Percentiles rank a stretch among this genome's conserved stretches.
Evolutionary conservation across 2,329 filamentous ascomycete genomes (phyloP).

Genomic region (Acrocalymma vagum): DNA sequence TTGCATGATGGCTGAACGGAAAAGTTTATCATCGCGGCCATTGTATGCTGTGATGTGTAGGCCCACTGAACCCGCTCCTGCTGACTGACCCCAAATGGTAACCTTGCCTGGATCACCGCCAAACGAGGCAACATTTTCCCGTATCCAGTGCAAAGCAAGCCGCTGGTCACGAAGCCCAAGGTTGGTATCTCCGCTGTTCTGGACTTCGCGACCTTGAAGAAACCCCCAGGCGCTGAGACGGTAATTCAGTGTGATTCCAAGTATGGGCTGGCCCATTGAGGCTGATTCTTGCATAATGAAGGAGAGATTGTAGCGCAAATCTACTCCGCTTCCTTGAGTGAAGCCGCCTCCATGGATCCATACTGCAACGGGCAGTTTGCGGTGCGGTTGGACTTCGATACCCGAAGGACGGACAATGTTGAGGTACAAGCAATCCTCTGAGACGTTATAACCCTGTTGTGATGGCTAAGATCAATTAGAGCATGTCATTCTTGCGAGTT

Average conservation of each 20-base stretch:
- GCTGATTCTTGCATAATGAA: conserved; percentile 58
- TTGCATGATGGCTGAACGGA: conserved; percentile 53
- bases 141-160: conserved; percentile 49
- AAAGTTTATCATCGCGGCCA: conserved; percentile 51
- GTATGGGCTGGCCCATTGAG: conserved; percentile 23
- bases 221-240: conserved; percentile 69
- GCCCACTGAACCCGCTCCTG: conserved; percentile 48
- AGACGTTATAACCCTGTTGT: too few relatives aligned
- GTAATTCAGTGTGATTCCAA: conserved; percentile 29
- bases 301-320: conserved; percentile 66
- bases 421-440: conserved; percentile 68
- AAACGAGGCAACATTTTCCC: conserved; percentile 44
- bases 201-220: conserved; percentile 48
- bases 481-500: conserved; percentile 57
- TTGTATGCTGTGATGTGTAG: conserved; percentile 46
- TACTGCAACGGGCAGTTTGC: conserved; percentile 60
- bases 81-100: conserved; percentile 35
- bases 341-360: conserved; percentile 61
- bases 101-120: conserved; percentile 46
- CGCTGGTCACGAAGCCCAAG: conserved; percentile 51
- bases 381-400: conserved; percentile 40
- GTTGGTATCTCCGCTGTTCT: conserved; percentile 52
- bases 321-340: conserved; percentile 46
- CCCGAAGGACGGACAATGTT: conserved; percentile 65
- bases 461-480: conserved; percentile 66